Percentiles rank a stretch among this genome's conserved stretches.
Conservation (phyloP, 1,284 basidiomycete species). For the Trametes polyzona region DNA sequence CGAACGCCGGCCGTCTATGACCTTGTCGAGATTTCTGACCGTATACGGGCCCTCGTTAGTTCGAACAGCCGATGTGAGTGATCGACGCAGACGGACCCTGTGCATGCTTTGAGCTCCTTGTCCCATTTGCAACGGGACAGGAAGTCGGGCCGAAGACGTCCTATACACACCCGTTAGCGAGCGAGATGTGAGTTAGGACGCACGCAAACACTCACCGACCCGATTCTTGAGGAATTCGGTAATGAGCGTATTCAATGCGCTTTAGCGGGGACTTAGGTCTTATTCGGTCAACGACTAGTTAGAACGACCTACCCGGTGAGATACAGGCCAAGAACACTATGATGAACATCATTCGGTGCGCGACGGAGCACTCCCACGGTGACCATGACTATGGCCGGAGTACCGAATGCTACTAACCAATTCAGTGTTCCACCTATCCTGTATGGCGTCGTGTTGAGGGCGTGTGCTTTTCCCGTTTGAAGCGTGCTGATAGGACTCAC, state of each 20-base stretch:
- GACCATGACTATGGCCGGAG: conserved; percentile 47
- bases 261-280: conserved; percentile 24
- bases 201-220: conserved; percentile 47
- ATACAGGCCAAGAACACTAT: conserved; percentile 54
- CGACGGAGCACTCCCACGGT: conserved; percentile 43
- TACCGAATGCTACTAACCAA: conserved; percentile 46
- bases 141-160: conserved; percentile 72
- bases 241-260: conserved; percentile 50
- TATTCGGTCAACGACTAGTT: background rate
- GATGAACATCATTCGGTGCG: conserved; percentile 58
- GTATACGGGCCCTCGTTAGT: background rate
- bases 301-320: conserved; percentile 46
- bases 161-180: too few species aligned
- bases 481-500: conserved; percentile 34
- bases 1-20: conserved; percentile 60
- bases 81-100: conserved; percentile 47
- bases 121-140: conserved; percentile 68
- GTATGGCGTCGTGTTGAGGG: background rate
- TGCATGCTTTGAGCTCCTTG: conserved; percentile 48
- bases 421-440: conserved; percentile 56
- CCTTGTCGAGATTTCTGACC: conserved; percentile 41
- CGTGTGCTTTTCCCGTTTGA: too few species aligned
- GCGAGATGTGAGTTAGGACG: too few species aligned
- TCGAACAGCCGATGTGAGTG: background rate
- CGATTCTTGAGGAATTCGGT: conserved; percentile 63